Conservation (phyloP, 1,284 basidiomycete species). For the Hypsizygus ulmarius region DNA sequence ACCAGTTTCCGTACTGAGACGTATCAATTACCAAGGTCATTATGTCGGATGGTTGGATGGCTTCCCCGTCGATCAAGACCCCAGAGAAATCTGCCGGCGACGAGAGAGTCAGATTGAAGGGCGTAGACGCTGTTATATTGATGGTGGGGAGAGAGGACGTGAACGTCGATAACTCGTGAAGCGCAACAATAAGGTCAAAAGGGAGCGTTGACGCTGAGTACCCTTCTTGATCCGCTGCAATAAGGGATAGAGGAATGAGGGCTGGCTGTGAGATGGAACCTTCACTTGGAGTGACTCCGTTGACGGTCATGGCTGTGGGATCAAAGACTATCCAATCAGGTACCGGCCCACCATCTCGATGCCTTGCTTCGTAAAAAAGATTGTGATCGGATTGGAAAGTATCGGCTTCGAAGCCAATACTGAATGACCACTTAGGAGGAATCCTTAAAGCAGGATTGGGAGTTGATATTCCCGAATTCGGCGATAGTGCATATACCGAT, state of each 20-base stretch:
- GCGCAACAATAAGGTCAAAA: constrained; percentile 60
- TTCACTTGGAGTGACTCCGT: constrained; percentile 69
- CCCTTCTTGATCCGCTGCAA: constrained; percentile 64
- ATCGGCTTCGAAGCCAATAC: constrained; percentile 75
- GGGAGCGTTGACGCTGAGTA: constrained; percentile 50
- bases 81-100: constrained; percentile 60
- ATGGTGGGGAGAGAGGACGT: constrained; percentile 52
- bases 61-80: constrained; percentile 57
- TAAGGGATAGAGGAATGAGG: constrained; percentile 51
- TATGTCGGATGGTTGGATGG: constrained; percentile 54
- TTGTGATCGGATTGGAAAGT: constrained; percentile 54
- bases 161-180: constrained; percentile 60
- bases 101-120: constrained; percentile 57
- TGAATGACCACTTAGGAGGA: constrained; percentile 87
- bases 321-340: constrained; percentile 81
- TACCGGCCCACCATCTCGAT: constrained; percentile 64
- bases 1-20: constrained; percentile 54
- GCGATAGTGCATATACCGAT: constrained; percentile 60
- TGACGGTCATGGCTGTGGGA: constrained; percentile 66
- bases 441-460: constrained; percentile 67
- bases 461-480: constrained; percentile 53
- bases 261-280: constrained; percentile 36
- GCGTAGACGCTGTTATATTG: constrained; percentile 56
- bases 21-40: constrained; percentile 54
- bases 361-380: constrained; percentile 68